phyloP scores from a whole-genome alignment of 306 rosid species.

The Arachis stenosperma region DNA sequence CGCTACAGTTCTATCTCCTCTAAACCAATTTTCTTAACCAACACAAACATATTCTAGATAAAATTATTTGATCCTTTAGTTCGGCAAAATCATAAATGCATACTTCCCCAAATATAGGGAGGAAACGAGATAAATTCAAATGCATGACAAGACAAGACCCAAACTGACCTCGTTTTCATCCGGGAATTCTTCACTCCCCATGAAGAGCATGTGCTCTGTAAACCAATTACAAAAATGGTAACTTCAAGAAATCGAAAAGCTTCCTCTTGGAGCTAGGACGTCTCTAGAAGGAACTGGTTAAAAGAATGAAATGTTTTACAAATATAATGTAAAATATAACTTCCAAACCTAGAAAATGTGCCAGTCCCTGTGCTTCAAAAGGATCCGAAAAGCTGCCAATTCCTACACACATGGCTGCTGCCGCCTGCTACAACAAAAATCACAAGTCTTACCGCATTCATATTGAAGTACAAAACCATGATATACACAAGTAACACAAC shows the following conservation, averaged over 20 bases:
- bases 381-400: constrained; percentile 97
- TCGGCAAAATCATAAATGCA: background rate
- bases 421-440: constrained; percentile 66
- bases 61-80: constrained; percentile 1
- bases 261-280: background rate
- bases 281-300: background rate
- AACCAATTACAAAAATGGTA: constrained; percentile 25
- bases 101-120: constrained; percentile 2
- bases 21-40: constrained; percentile 22
- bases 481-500: background rate
- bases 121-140: background rate
- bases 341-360: constrained; percentile 84
- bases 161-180: constrained; percentile 95
- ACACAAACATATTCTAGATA: constrained; percentile 4
- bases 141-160: constrained; percentile 26
- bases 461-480: background rate
- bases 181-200: constrained; percentile 93
- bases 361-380: constrained; percentile 89
- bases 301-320: background rate
- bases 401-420: constrained; percentile 97
- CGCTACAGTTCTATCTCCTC: constrained; percentile 29
- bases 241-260: background rate
- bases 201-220: constrained; percentile 99
- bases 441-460: constrained; percentile 2
- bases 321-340: background rate